Base-by-base conservation (phyloP, 306 rosid species). In the Rosa rugosa region DNA sequence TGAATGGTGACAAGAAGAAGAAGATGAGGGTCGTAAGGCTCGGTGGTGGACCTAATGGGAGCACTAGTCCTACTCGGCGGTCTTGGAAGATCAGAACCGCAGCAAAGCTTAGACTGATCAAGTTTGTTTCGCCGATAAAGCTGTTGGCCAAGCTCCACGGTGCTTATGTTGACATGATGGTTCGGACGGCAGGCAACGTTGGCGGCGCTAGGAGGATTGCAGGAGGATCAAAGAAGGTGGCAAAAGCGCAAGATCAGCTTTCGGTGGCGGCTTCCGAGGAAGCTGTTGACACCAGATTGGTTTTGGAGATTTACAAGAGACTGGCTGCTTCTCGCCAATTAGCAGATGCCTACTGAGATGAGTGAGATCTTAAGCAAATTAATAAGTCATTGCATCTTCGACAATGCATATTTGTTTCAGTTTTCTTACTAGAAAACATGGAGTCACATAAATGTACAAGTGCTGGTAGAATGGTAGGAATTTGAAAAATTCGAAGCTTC, bases 221-320 rank as follows among this genome's bases (percentile, higher is more conserved):
- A 0, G 82, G 82, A 69, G 70, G 70, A 17, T 65, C 45, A 17
- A 81, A 72, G 78, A 84, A 66, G 68, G 78, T 81, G 11, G 77
- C 84, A 1, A 84, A 86, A 69, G 57, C 36, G 0, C 59, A 27
- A 6, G 69, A 74, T 53, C 76, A 76, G 38, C 50, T 78, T 71
- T 68, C 87, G 1, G 4, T 69, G 70, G 46, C 46, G 17, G 79
- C 42, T 60, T 56, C 72, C 0, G 80, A 74, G 0, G 84, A 84
- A 31, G 65, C 77, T 23, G 79, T 86, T 59, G 87, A 81, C 20
- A 40, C 64, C 4, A 81, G 40, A 22, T 69, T 84, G 78, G 78
- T 86, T 70, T 34, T 81, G 84, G 86, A 81, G 77, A 72, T 84
- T 22, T 86, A 84, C 73, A 86, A 84, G 80, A 83, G 86, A 44